Evolutionary conservation across 495 filamentous ascomycete species (phyloP).

Genomic region (Penicillium verhagenii): DNA sequence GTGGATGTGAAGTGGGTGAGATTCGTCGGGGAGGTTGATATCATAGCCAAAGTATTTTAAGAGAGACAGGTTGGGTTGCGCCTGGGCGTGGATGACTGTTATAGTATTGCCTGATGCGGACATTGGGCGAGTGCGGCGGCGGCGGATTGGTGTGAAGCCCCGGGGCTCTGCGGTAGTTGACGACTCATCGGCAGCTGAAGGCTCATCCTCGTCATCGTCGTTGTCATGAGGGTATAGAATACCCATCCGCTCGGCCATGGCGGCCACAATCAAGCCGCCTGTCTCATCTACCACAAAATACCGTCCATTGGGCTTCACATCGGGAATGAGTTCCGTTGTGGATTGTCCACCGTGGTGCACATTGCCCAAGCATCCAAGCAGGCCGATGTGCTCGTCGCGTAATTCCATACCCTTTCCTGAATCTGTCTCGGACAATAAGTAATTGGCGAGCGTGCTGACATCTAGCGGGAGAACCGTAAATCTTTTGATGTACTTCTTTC

Average conservation of each 20-base stretch:
- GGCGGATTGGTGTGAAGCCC: constrained; percentile 13
- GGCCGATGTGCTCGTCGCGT: constrained; percentile 77
- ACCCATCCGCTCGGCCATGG: constrained; percentile 89
- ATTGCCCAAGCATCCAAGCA: constrained; percentile 67
- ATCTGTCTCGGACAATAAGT: constrained; percentile 74
- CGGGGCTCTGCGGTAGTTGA: constrained; percentile 6
- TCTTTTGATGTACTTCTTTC: constrained; percentile 84
- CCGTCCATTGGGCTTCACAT: constrained; percentile 57
- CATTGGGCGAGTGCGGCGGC: constrained; percentile 34
- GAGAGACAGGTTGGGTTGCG: constrained; percentile 83
- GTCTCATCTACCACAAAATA: constrained; percentile 93
- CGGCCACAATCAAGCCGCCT: constrained; percentile 78
- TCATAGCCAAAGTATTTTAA: constrained; percentile 88
- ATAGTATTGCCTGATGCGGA: constrained; percentile 73
- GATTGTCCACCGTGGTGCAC: constrained; percentile 51
- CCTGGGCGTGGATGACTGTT: constrained; percentile 81
- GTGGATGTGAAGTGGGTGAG: constrained; percentile 78
- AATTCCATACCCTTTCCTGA: constrained; percentile 80
- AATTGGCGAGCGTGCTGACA: constrained; percentile 67
- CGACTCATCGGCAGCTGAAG: background rate
- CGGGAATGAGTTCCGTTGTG: constrained; percentile 20
- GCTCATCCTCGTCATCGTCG: constrained; percentile 16
- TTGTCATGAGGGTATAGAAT: constrained; percentile 61
- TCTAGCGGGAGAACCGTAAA: constrained; percentile 85
- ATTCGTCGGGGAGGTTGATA: constrained; percentile 58